Percentiles rank a stretch among this genome's conserved stretches.
phyloP scores from a whole-genome alignment of 2,329 filamentous ascomycete genomes.

The Calonectria montana region DNA sequence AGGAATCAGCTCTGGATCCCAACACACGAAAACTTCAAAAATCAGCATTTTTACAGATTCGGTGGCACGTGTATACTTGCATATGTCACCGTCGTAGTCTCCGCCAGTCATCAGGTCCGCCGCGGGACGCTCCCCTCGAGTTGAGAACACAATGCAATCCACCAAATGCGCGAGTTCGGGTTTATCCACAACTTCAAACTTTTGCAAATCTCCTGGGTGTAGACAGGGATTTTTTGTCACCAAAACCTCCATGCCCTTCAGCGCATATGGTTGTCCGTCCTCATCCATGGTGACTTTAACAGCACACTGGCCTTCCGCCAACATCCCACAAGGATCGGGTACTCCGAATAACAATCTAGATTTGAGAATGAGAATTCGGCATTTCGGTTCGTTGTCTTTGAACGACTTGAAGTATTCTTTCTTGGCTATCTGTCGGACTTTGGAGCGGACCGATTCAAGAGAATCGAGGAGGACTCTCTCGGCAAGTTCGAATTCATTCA shows the following conservation, averaged over 20 bases:
- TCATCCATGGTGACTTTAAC: constrained; percentile 50
- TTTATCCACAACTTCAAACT: constrained; percentile 51
- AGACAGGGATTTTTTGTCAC: constrained; percentile 55
- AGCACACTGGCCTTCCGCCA: constrained; percentile 53
- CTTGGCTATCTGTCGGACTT: constrained; percentile 47
- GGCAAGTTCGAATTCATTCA: background rate
- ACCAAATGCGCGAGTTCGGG: background rate
- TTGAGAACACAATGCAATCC: background rate
- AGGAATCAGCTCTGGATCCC: background rate
- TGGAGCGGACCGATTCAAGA: constrained; percentile 45
- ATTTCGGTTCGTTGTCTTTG: constrained; percentile 47
- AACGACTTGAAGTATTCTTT: constrained; percentile 44
- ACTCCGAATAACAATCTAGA: constrained; percentile 54
- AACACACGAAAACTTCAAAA: background rate
- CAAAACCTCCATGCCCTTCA: constrained; percentile 50
- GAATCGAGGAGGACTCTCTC: constrained; percentile 38
- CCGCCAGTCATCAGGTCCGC: background rate
- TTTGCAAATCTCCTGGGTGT: constrained; percentile 54
- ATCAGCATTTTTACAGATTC: background rate
- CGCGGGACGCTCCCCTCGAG: background rate
- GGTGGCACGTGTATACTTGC: background rate
- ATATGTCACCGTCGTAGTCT: background rate
- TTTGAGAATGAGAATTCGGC: constrained; percentile 50
- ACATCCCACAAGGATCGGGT: constrained; percentile 49
- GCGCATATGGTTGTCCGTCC: constrained; percentile 47